Conservation (phyloP, 2,329 filamentous ascomycete genomes). For the Aspergillus awamori region DNA sequence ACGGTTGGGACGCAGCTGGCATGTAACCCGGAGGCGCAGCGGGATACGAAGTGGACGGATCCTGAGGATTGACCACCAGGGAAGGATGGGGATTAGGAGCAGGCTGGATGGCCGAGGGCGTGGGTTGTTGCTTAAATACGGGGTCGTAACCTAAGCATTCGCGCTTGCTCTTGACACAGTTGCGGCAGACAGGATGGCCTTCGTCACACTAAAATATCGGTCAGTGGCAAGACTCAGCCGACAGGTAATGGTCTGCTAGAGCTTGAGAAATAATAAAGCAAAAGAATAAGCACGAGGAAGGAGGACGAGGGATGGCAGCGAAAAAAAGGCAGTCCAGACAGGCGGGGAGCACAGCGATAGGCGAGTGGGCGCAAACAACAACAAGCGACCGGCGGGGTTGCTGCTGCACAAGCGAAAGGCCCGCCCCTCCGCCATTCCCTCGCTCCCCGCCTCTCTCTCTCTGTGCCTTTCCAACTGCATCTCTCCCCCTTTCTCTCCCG, state of each 20-base stretch:
- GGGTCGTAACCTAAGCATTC: constrained; percentile 70
- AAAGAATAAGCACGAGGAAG: constrained; percentile 18
- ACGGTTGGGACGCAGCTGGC: constrained; percentile 42
- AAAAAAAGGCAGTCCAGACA: constrained; percentile 10
- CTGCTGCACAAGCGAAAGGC: constrained; percentile 33
- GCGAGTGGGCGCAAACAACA: constrained; percentile 17
- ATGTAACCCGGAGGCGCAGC: constrained; percentile 44
- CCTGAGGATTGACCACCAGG: constrained; percentile 45
- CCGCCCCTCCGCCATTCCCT: constrained; percentile 13
- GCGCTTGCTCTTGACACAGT: constrained; percentile 69
- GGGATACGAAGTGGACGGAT: constrained; percentile 39
- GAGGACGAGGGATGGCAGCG: constrained; percentile 19
- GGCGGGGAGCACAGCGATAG: constrained; percentile 10
- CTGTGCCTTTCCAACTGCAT: not conserved
- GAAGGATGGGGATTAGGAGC: constrained; percentile 50
- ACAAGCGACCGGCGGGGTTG: constrained; percentile 19
- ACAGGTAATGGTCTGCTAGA: not conserved
- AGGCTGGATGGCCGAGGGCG: constrained; percentile 69
- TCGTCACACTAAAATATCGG: constrained; percentile 78
- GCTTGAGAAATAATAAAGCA: constrained; percentile 23
- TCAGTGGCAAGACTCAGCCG: constrained; percentile 12
- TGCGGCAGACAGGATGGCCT: constrained; percentile 81
- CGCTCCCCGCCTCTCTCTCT: constrained; percentile 8
- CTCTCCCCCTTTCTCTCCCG: not conserved
- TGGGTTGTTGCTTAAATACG: constrained; percentile 71